Conservation (phyloP, 169 alveolate genomes). For the Plasmodium yoelii region DNA sequence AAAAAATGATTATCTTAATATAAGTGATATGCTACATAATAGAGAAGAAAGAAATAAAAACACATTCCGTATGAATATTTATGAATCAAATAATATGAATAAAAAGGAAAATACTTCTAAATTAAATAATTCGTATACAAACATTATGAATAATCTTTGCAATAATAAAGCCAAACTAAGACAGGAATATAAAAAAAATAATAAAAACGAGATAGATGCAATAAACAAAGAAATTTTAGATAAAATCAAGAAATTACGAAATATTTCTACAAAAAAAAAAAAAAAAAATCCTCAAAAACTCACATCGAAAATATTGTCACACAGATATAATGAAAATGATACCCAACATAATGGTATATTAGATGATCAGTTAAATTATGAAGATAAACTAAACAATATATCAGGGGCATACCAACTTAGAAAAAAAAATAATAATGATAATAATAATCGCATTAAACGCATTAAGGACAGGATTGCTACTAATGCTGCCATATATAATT, state of each 20-base stretch:
- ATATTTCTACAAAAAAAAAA: not conserved
- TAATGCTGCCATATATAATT: not conserved
- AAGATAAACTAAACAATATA: too few species aligned
- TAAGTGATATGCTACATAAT: too few species aligned
- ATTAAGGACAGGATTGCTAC: not conserved
- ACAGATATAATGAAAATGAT: not conserved
- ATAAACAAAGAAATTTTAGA: not conserved
- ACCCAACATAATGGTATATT: not conserved
- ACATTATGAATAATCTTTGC: conserved; percentile 23
- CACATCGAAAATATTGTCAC: not conserved
- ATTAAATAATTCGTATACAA: conserved; percentile 31
- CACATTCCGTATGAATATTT: conserved; percentile 1
- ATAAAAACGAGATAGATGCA: not conserved
- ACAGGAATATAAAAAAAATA: not conserved
- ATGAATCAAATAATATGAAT: conserved; percentile 2
- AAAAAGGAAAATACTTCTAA: conserved; percentile 1
- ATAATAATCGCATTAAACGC: too few species aligned
- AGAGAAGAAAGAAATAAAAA: too few species aligned
- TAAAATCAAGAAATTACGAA: not conserved
- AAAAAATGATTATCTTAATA: too few species aligned
- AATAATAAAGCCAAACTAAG: conserved; percentile 3
- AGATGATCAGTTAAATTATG: too few species aligned
- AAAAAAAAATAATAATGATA: too few species aligned
- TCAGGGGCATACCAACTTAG: too few species aligned
- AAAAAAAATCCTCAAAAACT: not conserved